Evolutionary conservation across 331 rosid genomes (phyloP).

Genomic region (Rhamnella rubrinervis): DNA sequence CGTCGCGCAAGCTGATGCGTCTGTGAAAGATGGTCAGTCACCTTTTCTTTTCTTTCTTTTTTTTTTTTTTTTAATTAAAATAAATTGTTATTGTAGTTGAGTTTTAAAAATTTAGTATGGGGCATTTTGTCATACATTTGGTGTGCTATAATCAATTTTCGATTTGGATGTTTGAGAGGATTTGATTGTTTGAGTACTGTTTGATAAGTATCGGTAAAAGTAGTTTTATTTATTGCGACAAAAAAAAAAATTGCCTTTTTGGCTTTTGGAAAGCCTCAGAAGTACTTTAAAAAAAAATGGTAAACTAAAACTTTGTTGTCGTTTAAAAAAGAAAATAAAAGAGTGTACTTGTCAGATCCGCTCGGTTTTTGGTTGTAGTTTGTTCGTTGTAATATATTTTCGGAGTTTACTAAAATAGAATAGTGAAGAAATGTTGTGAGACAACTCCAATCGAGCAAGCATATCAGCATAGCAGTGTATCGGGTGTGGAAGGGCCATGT

Average conservation of each 20-base stretch:
- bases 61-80: background rate
- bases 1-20: conserved; percentile 86
- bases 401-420: background rate
- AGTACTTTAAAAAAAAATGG: background rate
- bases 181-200: background rate
- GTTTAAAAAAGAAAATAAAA: background rate
- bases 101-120: background rate
- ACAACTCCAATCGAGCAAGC: background rate
- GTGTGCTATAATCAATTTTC: too few species aligned
- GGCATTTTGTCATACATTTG: too few species aligned
- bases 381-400: background rate
- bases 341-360: background rate
- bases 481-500: too few species aligned
- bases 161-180: background rate
- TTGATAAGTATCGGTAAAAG: background rate
- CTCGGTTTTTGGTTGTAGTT: background rate
- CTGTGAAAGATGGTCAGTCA: conserved; percentile 72
- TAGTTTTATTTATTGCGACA: background rate
- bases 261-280: background rate
- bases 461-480: too few species aligned
- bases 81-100: background rate
- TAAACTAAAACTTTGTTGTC: background rate
- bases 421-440: background rate
- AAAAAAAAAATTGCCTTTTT: background rate
- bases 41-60: background rate